These are phyloP conservation scores for Chalaropsis ovoidea DNA, from an alignment of 2,329 filamentous ascomycete species.

Conservation along the genomic window DNA sequence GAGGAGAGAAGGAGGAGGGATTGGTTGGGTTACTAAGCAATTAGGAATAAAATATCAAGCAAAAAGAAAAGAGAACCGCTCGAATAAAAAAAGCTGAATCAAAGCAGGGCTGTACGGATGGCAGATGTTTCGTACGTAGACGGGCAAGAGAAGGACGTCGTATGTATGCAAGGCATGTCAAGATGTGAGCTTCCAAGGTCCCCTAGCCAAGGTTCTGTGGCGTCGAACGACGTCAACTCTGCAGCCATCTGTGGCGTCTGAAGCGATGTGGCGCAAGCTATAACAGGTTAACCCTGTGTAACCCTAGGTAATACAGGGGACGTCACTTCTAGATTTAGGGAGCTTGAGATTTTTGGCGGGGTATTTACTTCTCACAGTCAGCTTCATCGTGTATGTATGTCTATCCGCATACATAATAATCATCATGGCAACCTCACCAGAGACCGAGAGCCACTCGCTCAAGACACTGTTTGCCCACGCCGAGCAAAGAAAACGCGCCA, in stretches of 20 bases:
- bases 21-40: not conserved
- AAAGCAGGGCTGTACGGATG: not conserved
- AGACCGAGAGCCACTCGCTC: constrained; percentile 42
- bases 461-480: constrained; percentile 42
- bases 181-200: not conserved
- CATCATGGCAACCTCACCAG: constrained; percentile 18
- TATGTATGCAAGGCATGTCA: not conserved
- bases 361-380: constrained; percentile 7
- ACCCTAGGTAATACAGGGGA: not conserved
- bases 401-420: not conserved
- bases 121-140: not conserved
- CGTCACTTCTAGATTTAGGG: constrained; percentile 5
- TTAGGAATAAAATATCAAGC: not conserved
- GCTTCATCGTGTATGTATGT: not conserved
- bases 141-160: not conserved
- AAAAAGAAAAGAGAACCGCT: not conserved
- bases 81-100: not conserved
- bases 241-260: not conserved
- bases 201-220: not conserved
- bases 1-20: not conserved
- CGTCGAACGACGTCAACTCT: not conserved
- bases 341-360: constrained; percentile 19
- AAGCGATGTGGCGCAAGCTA: not conserved
- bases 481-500: constrained; percentile 41
- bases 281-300: not conserved